Base-by-base conservation (phyloP, 2,329 filamentous ascomycete species). In the Talaromyces atroroseus region DNA sequence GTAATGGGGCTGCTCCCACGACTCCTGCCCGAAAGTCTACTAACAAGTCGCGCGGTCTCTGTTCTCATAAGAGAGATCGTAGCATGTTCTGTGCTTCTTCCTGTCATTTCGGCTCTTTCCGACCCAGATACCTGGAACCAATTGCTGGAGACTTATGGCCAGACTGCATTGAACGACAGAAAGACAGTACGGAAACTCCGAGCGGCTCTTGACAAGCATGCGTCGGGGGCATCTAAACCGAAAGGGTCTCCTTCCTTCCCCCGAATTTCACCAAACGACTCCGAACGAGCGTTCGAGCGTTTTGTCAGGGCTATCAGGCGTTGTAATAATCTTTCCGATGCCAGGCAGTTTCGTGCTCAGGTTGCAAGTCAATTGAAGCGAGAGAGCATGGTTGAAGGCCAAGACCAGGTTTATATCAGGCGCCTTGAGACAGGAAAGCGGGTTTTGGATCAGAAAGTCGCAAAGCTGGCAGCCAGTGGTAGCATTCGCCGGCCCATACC, bases 81-180 rank as follows among this genome's bases (percentile, higher is more conserved):
- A n/a, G 81, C 90, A 21, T 96, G 94, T 71, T 90, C 90, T n/a
- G 86, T 99, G 40, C 77, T 99, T 38, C 86, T 85, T 44, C 94
- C 94, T 0, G 76, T 95, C 21, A 80, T 96, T 68, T 85, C 87
- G 64, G 78, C 91, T 60, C 77, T 99, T 18, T 84, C 89, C 5
- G 92, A 99, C 64, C 92, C 95, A 1, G 95, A 99, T 74, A 95
- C 88, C 8, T 99, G 92, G 92, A 97, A 99, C 66, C 92, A 96
- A 71, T 74, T 96, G 58, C 90, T 97, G 80, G 92, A 97, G 72
- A 92, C 87, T 56, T 90, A 88, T 72, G 86, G 91, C 18, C 86
- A 89, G 50, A 87, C 88, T 24, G 87, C 95, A 77, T 80, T 99
- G 44, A 94, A 97, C 71, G 95, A 99, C 70, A 85, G 95, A 38